Evolutionary conservation across 495 filamentous ascomycete species (phyloP), one percentile per base, ranked within the genome.

Genomic region (Staphylotrichum longicolle): DNA sequence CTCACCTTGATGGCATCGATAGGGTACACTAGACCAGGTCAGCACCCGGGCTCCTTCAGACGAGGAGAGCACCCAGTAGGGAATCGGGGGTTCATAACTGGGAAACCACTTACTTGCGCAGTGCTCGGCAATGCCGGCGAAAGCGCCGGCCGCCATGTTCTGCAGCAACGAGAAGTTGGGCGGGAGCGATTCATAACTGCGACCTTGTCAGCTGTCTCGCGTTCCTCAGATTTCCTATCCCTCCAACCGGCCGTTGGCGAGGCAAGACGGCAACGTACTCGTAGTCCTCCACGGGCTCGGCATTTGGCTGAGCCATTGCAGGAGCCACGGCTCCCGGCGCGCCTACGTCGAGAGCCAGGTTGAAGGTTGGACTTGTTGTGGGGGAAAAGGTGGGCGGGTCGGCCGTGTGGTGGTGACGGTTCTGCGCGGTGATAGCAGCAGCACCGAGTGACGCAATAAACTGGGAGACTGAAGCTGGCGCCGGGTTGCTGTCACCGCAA

Each of bases 1-100:
- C 83, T 75, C 79, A 97, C 95, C 87, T 99, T 99, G 60, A 99
- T 86, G 63, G 96, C 85, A 78, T 99, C 94, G 64, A 99, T 89
- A 8, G 94, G 94, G 68, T 99, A 99, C 94, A 99, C 93, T 93
- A 74, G 93, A 91, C 93, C 89, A 83, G 35, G 63, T 77, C 64
- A 76, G 72, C 54, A 44, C 11, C 50, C 8, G n/a, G 14, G 42
- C 11, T 55, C 2, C 20, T 34, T 6, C 8, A 30, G 15, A 49
- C 33, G 8, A 33, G 45, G 27, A n/a, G 3, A 30, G 12, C 33
- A 39, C 37, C 37, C n/a, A 10, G 5, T 48, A 27, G 0, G 1
- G 20, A 1, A 27, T 27, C 20, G 20, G 20, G 20, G 20, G 20
- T 27, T 27, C 20, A 35, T 10, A 15, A 6, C 6, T 12, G 15